Conservation (phyloP, 2,329 filamentous ascomycete species). For the Ophiostoma angusticollis region DNA sequence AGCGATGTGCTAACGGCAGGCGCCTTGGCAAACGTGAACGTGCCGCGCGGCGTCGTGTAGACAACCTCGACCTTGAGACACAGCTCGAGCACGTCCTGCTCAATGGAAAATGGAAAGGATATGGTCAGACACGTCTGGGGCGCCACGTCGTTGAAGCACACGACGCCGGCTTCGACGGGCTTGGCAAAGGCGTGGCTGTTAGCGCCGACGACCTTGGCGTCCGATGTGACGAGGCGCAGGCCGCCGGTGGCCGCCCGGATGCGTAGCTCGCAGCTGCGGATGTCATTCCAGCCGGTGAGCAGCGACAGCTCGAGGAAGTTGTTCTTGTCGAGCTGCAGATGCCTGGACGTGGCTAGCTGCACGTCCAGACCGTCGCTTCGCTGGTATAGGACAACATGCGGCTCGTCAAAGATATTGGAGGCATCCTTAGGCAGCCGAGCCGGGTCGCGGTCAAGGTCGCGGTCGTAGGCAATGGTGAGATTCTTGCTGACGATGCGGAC, state of each 20-base stretch:
- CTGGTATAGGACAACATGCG: conserved; percentile 62
- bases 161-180: conserved; percentile 39
- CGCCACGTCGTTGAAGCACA: conserved; percentile 36
- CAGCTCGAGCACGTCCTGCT: conserved; percentile 60
- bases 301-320: conserved; percentile 66
- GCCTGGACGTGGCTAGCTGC: conserved; percentile 50
- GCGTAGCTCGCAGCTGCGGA: conserved; percentile 45
- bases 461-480: conserved; percentile 52
- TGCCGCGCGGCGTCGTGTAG: conserved; percentile 56
- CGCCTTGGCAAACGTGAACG: conserved; percentile 49
- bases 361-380: conserved; percentile 55
- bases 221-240: conserved; percentile 47
- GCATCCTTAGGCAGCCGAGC: conserved; percentile 18
- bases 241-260: conserved; percentile 54
- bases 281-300: conserved; percentile 60
- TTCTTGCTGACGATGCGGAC: conserved; percentile 53
- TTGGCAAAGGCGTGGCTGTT: conserved; percentile 27
- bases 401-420: conserved; percentile 40
- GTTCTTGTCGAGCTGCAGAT: conserved; percentile 67
- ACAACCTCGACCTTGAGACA: conserved; percentile 62
- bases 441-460: conserved; percentile 43
- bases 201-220: conserved; percentile 37
- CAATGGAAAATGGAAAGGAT: conserved; percentile 68
- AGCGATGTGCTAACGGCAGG: conserved; percentile 59
- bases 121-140: conserved; percentile 40